Percentiles rank a stretch among this genome's conserved stretches.
Evolutionary conservation across 805 yeast species (phyloP).

Genomic region (Metschnikowia bowlesiae): DNA sequence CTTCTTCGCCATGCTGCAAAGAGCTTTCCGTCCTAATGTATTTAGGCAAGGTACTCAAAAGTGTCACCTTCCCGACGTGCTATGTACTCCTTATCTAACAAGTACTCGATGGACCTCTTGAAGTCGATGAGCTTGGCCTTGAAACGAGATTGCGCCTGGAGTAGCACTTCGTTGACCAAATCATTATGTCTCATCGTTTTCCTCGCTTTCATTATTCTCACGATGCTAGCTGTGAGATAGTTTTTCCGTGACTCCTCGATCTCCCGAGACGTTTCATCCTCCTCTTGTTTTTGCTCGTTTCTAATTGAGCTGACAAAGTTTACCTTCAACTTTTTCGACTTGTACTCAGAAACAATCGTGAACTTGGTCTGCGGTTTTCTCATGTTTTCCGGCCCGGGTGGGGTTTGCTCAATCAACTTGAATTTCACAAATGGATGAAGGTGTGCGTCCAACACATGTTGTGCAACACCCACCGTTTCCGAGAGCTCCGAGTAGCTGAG

Average conservation of each 20-base stretch:
- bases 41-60: conserved; percentile 75
- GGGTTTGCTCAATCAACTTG: conserved; percentile 64
- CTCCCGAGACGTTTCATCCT: conserved; percentile 71
- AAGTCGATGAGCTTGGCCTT: conserved; percentile 81
- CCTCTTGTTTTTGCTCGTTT: conserved; percentile 62
- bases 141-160: conserved; percentile 79
- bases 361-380: conserved; percentile 47
- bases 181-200: conserved; percentile 73
- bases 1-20: not conserved
- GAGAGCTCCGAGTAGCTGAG: conserved; percentile 57
- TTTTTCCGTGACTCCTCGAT: conserved; percentile 83
- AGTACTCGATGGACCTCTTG: conserved; percentile 76
- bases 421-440: conserved; percentile 75
- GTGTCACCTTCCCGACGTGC: conserved; percentile 70
- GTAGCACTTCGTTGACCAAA: conserved; percentile 80
- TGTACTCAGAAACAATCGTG: conserved; percentile 75
- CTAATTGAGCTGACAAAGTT: conserved; percentile 65
- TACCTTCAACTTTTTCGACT: conserved; percentile 77
- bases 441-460: conserved; percentile 66
- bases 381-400: conserved; percentile 54
- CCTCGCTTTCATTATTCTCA: conserved; percentile 93
- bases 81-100: conserved; percentile 82
- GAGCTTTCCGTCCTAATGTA: not conserved
- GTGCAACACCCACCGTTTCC: conserved; percentile 64
- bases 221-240: conserved; percentile 88